Evolutionary conservation across 2,329 filamentous ascomycete genomes (phyloP), one percentile per base, ranked within the genome.

Genomic region (Pestalotiopsis sp.): DNA sequence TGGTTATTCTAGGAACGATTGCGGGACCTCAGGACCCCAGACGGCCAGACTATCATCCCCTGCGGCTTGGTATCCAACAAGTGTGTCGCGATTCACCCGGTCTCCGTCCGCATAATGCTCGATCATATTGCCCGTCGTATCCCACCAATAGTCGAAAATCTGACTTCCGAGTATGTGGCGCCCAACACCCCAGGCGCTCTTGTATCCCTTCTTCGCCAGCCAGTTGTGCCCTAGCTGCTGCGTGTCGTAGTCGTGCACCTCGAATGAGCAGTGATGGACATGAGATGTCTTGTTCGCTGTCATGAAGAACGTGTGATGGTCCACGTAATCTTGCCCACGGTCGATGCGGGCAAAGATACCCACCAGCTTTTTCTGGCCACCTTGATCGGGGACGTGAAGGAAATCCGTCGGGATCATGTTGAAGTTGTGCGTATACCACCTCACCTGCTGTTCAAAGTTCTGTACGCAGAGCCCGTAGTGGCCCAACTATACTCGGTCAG

Each of bases 91-190:
- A 72, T 87, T 87, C 1, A 88, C 86, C 66, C 87, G 69, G 78
- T 89, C 87, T 0, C 87, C 87, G 77, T 90, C 87, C 2, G 86
- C 84, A 74, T 90, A 90, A 74, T 88, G 86, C 75, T 87, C 85
- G 87, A 75, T 89, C 89, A 74, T 72, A 68, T 71, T 72, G 4
- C 72, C 71, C 39, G 68, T 71, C n/a, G 71, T 68, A 36, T 73
- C 72, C 52, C 71, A 69, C 72, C 72, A 73, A 36, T 73, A 73
- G 64, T 89, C 88, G 71, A 90, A 90, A 52, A 90, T 82, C 76
- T 89, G 87, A 66, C 81, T 84, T 0, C 87, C 87, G 57, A 89
- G 76, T 20, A 88, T 82, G 79, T 90, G 87, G 66, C 88, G 76
- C 0, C 88, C 88, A 1, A 90, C 83, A 0, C 88, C 88, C 87